A percentile compares a stretch with the other conserved stretches of the same genome.
These are phyloP conservation scores for Chionographis japonica DNA, from an alignment of 106 monocot species.

Conservation along the genomic window DNA sequence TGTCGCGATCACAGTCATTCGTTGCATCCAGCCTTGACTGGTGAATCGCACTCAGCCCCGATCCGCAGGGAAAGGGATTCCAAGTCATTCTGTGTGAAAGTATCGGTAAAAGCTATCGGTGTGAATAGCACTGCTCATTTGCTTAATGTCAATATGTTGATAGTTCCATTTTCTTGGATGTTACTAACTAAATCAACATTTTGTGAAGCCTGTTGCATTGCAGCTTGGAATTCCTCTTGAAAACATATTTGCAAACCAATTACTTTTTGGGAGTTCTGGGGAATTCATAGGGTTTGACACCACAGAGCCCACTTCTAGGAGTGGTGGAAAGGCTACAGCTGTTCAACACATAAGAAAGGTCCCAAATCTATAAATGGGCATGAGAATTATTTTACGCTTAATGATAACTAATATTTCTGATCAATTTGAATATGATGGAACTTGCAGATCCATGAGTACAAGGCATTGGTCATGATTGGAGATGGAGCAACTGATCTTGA, in stretches of 20 bases:
- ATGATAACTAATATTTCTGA: neutral
- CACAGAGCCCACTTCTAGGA: conserved; percentile 76
- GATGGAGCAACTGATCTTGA: conserved; percentile 99
- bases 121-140: too few relatives aligned
- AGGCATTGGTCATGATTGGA: conserved; percentile 82
- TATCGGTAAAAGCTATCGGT: too few relatives aligned
- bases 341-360: conserved; percentile 83
- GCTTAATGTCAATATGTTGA: too few relatives aligned
- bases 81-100: too few relatives aligned
- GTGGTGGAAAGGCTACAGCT: conserved; percentile 91
- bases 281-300: conserved; percentile 89
- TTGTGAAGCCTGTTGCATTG: conserved; percentile 76
- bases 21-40: too few relatives aligned
- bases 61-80: too few relatives aligned
- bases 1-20: too few relatives aligned
- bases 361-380: neutral
- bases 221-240: conserved; percentile 72
- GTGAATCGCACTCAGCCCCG: too few relatives aligned
- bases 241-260: conserved; percentile 91
- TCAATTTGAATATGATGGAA: conserved; percentile 9
- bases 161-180: too few relatives aligned
- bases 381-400: neutral
- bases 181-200: neutral
- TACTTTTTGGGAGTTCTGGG: conserved; percentile 70
- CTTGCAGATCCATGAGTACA: conserved; percentile 64